Conservation (phyloP, 139 green algal species). For the Chlamydomonas sp. region DNA sequence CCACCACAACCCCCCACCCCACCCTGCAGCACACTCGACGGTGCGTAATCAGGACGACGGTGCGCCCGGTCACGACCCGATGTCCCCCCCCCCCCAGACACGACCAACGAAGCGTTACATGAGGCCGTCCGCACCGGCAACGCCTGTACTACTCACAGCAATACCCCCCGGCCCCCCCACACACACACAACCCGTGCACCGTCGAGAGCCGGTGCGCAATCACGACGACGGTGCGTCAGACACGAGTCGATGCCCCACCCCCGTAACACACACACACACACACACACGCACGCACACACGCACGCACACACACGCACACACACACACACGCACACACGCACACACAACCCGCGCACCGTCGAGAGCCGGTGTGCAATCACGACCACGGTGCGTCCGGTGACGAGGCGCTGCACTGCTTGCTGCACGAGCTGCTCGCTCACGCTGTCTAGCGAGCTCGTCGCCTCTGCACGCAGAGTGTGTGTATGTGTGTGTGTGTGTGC, state of each 20-base stretch:
- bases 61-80: too few species aligned
- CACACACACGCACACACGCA: background rate
- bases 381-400: slow-evolving; percentile 78
- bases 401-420: slow-evolving; percentile 76
- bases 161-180: background rate
- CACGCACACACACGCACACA: background rate
- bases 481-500: too few species aligned
- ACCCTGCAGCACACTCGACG: too few species aligned
- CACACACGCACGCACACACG: background rate
- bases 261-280: background rate
- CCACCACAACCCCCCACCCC: too few species aligned
- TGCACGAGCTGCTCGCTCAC: slow-evolving; percentile 68
- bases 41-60: too few species aligned
- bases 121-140: background rate
- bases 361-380: slow-evolving; percentile 87
- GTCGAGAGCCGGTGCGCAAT: too few species aligned
- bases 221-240: too few species aligned
- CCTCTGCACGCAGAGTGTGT: too few species aligned
- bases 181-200: slow-evolving; percentile 26
- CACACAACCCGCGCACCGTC: slow-evolving; percentile 41
- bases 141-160: background rate
- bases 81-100: too few species aligned
- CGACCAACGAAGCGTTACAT: too few species aligned
- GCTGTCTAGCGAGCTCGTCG: slow-evolving; percentile 58
- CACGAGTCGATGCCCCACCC: too few species aligned